These are phyloP conservation scores for Calonectria pteridis DNA, from an alignment of 2,329 filamentous ascomycete species.

Conservation along the genomic window DNA sequence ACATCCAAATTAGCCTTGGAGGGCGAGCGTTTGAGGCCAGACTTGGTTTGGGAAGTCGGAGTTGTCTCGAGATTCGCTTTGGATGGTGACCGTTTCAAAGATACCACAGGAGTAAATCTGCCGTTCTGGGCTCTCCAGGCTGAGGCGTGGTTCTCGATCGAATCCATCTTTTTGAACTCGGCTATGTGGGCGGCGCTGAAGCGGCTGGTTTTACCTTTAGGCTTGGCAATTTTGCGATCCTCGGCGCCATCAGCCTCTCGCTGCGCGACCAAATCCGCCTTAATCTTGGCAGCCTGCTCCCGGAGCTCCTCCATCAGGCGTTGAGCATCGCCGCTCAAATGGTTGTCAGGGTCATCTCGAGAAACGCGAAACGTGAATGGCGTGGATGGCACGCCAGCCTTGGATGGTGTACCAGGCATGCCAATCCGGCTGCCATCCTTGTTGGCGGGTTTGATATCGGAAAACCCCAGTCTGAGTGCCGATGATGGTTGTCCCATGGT, in stretches of 20 bases:
- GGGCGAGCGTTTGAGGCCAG: slow-evolving; percentile 64
- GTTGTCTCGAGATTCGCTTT: slow-evolving; percentile 58
- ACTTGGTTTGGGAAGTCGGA: slow-evolving; percentile 48
- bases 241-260: slow-evolving; percentile 67
- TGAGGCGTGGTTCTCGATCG: slow-evolving; percentile 88
- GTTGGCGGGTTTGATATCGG: slow-evolving; percentile 74
- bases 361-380: slow-evolving; percentile 79
- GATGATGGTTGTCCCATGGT: slow-evolving; percentile 84
- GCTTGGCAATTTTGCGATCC: slow-evolving; percentile 80
- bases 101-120: slow-evolving; percentile 62
- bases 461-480: slow-evolving; percentile 85
- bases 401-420: slow-evolving; percentile 74
- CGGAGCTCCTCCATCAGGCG: slow-evolving; percentile 76
- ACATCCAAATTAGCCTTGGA: slow-evolving; percentile 70
- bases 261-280: slow-evolving; percentile 74
- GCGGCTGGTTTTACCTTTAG: slow-evolving; percentile 81
- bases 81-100: slow-evolving; percentile 57
- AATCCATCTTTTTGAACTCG: slow-evolving; percentile 98
- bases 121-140: slow-evolving; percentile 74
- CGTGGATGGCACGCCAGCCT: slow-evolving; percentile 65
- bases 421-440: slow-evolving; percentile 56
- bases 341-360: slow-evolving; percentile 61
- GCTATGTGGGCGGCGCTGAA: slow-evolving; percentile 90
- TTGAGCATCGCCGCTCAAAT: slow-evolving; percentile 72
- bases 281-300: slow-evolving; percentile 78